Evolutionary conservation across 2,329 filamentous ascomycete genomes (phyloP), one percentile per base, ranked within the genome.

Genomic region (Trichoderma polysporum): DNA sequence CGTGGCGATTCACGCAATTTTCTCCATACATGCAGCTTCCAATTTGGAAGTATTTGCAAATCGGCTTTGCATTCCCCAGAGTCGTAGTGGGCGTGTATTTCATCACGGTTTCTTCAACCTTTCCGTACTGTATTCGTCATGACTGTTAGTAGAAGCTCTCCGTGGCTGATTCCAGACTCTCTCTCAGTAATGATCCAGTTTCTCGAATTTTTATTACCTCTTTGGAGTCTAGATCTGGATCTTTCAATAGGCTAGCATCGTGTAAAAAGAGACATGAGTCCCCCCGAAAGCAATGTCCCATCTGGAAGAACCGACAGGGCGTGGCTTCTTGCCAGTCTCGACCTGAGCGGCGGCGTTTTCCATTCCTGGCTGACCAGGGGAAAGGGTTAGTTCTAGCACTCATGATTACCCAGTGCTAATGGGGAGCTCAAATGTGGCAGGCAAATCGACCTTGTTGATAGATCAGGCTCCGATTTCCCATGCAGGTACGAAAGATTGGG

Each of bases 281-380:
- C 29, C 64, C 64, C 7, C 33, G 60, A 35, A 4, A 33, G 27
- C 64, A 66, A 12, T 29, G 25, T 1, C 64, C 64, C 25, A 39
- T 59, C 19, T 58, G 54, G 15, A 53, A 66, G 41, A 66, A 66
- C 19, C 56, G 64, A 25, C 64, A 66, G 15, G 64, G 64, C 17
- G 56, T 59, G 37, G 37, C 33, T 17, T 25, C 56, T 47, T 37
- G 37, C 56, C 56, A 31, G 17, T 59, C n/a, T n/a, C n/a, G n/a
- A n/a, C 39, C 56, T 31, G 25, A 4, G 27, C 22, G 3, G 56
- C 27, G 10, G 37, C 12, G 27, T 12, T 59, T 9, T 9, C 37
- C 56, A 9, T n/a, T 13, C 5, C 25, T 27, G 17, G 17, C 31
- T 1, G 39, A 45, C n/a, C 37, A 47, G 37, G 37, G 25, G 25